Conservation (phyloP, 169 alveolate species). For the Plasmodium malariae region DNA sequence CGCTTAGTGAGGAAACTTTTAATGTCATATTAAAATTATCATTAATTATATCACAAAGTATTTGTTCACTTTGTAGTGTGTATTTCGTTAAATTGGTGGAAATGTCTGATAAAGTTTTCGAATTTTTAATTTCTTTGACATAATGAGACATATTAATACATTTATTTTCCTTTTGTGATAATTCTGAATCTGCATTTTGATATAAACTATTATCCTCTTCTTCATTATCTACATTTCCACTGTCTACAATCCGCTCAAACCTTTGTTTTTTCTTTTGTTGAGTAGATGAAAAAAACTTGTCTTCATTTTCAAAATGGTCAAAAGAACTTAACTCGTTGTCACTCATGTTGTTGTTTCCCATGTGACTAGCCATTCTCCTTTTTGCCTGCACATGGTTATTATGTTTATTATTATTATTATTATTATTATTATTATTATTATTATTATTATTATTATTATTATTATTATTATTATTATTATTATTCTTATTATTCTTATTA, state of each 20-base stretch:
- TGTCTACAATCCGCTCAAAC: too few species aligned
- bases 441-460: background rate
- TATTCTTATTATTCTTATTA: too few species aligned
- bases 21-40: slow-evolving; percentile 54
- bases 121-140: slow-evolving; percentile 38
- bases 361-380: too few species aligned
- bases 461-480: too few species aligned
- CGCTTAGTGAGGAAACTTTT: slow-evolving; percentile 49
- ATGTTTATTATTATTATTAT: background rate
- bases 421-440: background rate
- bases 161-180: slow-evolving; percentile 6
- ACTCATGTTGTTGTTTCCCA: background rate
- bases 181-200: background rate
- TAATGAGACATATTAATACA: slow-evolving; percentile 28
- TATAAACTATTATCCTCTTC: background rate
- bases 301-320: slow-evolving; percentile 7
- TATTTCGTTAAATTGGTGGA: slow-evolving; percentile 46
- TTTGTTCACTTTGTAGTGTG: slow-evolving; percentile 53
- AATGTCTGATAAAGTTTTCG: slow-evolving; percentile 44
- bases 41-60: slow-evolving; percentile 58
- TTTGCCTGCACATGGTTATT: background rate
- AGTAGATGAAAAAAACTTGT: background rate
- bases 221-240: background rate
- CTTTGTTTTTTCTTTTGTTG: slow-evolving; percentile 21
- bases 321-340: slow-evolving; percentile 7